Conservation (phyloP, 257 asterid species). For the Echium plantagineum region DNA sequence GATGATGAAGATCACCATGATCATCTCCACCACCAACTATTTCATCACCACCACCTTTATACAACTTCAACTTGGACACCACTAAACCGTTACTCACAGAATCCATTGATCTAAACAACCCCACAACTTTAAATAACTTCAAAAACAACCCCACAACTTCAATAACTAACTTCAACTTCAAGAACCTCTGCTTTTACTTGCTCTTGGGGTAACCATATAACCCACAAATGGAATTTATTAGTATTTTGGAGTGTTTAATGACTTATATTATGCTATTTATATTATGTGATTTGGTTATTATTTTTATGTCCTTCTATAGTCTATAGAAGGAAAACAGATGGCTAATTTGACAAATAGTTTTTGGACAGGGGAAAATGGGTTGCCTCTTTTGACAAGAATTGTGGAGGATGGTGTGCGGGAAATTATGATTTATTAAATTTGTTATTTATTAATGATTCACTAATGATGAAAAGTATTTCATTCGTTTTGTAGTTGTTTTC, state of each 20-base stretch:
- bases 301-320: too few relatives aligned
- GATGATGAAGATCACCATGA: constrained; percentile 4
- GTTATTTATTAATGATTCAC: too few relatives aligned
- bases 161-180: not conserved
- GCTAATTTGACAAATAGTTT: not conserved
- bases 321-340: too few relatives aligned
- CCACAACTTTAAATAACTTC: not conserved
- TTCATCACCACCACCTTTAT: constrained; percentile 5
- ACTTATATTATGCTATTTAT: not conserved
- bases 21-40: constrained; percentile 4
- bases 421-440: too few relatives aligned
- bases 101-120: not conserved
- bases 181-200: not conserved
- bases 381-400: not conserved
- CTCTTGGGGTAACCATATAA: not conserved
- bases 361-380: not conserved
- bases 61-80: constrained; percentile 13
- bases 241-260: not conserved
- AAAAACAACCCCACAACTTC: not conserved
- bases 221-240: not conserved
- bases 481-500: too few relatives aligned
- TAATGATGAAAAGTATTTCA: too few relatives aligned
- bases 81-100: not conserved
- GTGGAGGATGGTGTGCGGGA: too few relatives aligned
- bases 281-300: not conserved